phyloP scores from a whole-genome alignment of 768 basidiomycete species.

The Ramaria rubella region DNA sequence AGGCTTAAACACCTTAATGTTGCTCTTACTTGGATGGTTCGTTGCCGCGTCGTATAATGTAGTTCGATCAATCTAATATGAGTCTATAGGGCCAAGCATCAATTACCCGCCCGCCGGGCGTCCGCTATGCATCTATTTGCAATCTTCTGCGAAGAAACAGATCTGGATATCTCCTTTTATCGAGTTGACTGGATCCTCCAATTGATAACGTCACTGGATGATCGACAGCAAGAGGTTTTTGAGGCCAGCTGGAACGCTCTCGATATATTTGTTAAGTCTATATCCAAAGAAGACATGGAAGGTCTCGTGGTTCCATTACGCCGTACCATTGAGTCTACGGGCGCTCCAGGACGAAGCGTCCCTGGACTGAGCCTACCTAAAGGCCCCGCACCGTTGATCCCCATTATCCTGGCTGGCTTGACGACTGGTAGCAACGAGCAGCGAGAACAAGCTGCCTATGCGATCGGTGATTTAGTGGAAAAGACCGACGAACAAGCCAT shows the following conservation, averaged over 20 bases:
- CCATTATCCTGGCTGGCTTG: conserved; percentile 86
- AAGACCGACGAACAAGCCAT: conserved; percentile 77
- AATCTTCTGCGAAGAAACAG: conserved; percentile 76
- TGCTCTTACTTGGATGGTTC: conserved; percentile 82
- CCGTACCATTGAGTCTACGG: conserved; percentile 79
- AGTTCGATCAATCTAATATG: background rate
- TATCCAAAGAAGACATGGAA: conserved; percentile 91
- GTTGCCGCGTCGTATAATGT: background rate
- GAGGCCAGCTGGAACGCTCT: conserved; percentile 79
- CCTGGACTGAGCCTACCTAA: conserved; percentile 84
- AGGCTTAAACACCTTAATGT: conserved; percentile 84
- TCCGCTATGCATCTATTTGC: conserved; percentile 75
- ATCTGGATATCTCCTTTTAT: conserved; percentile 78
- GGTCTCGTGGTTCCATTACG: conserved; percentile 84
- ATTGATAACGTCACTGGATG: conserved; percentile 77
- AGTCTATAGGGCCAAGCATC: conserved; percentile 66
- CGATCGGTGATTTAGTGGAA: conserved; percentile 93
- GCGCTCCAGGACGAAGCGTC: conserved; percentile 67
- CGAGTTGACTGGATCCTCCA: conserved; percentile 93
- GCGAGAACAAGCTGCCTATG: conserved; percentile 90
- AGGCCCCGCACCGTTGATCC: conserved; percentile 76
- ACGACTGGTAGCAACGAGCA: conserved; percentile 94
- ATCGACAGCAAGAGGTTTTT: conserved; percentile 45
- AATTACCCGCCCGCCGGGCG: conserved; percentile 60
- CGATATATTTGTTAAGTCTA: conserved; percentile 80